Base-by-base conservation (phyloP, 2,329 filamentous ascomycete species). In the Sporothrix euskadiensis region DNA sequence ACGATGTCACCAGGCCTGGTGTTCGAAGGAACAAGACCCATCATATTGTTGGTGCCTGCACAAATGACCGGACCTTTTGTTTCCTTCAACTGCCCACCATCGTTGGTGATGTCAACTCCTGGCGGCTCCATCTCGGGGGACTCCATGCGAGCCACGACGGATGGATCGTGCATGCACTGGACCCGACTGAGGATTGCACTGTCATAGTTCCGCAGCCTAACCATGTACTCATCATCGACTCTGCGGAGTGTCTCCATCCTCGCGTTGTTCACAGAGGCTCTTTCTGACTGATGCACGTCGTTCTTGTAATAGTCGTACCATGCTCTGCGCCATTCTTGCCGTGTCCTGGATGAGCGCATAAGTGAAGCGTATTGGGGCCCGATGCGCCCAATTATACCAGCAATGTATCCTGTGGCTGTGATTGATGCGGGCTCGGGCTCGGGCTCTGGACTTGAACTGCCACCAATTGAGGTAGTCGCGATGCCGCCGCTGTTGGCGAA, bases 261-360 rank as follows among this genome's bases (percentile, higher is more conserved):
- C 52, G 19, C 52, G 10, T 54, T 54, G 52, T 54, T 54, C n/a
- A 54, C 52, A 54, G 52, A 54, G 22, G 52, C 7, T 9, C 26
- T n/a, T 7, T 54, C n/a, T n/a, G 52, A 54, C 22, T 54, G 52
- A 10, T 4, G 5, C n/a, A 26, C 52, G 7, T 54, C 52, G 52
- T n/a, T 54, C n/a, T 54, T 54, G 52, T 54, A 54, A 14, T 54
- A 54, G n/a, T 54, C 52, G 52, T 54, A 54, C 52, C 52, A 54
- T 9, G 52, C 6, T 6, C 52, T n/a, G 52, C 22, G 19, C 52
- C 52, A 54, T 19, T 54, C 52, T 26, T 54, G 52, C n/a, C 52
- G 52, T 26, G 19, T 14, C 52, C n/a, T 22, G 19, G 52, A n/a
- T 8, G 52, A 54, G 52, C 52, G 52, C 19, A 54, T n/a, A 7